Percentiles rank a stretch among this genome's conserved stretches.
phyloP scores from a whole-genome alignment of 2,329 filamentous ascomycete genomes.

The Pseudopyrenochaeta lycopersici region DNA sequence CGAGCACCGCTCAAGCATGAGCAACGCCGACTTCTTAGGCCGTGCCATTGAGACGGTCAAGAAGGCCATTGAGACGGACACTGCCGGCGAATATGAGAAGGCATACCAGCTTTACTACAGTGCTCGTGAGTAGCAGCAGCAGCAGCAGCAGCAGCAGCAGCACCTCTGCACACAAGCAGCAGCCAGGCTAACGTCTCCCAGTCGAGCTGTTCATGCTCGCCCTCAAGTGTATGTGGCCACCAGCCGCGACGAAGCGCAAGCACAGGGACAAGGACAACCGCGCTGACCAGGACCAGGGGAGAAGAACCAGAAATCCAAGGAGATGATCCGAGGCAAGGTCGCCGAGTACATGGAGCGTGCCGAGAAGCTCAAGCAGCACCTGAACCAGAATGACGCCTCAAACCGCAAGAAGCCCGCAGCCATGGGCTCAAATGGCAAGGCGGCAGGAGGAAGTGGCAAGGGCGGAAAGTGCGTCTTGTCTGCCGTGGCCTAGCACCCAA shows the following conservation, averaged over 20 bases:
- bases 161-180: background rate
- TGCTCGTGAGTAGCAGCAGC: conserved; percentile 64
- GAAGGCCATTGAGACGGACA: conserved; percentile 96
- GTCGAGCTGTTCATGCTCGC: conserved; percentile 99
- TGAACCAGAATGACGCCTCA: conserved; percentile 73
- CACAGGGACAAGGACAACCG: background rate
- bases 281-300: conserved; percentile 65
- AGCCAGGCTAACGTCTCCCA: conserved; percentile 30
- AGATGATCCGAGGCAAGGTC: conserved; percentile 95
- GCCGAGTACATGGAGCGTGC: conserved; percentile 98
- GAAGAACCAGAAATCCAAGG: conserved; percentile 96
- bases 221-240: conserved; percentile 74
- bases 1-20: conserved; percentile 67
- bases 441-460: conserved; percentile 69
- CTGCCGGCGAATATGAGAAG: conserved; percentile 94
- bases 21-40: conserved; percentile 94
- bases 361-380: conserved; percentile 94
- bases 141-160: too few relatives aligned
- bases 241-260: conserved; percentile 2
- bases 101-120: conserved; percentile 97
- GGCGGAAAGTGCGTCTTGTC: conserved; percentile 57
- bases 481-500: background rate
- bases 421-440: conserved; percentile 76
- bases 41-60: conserved; percentile 97
- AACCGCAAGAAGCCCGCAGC: conserved; percentile 76